Conservation (phyloP, 78 protist species). For the Dictyostelium discoideum region dicty_2.7 NC_007089.4:5949501-5950000, state of each 20-base stretch:
- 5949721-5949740: constrained; percentile 86
- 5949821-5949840: not conserved
- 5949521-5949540: constrained; percentile 92
- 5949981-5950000: constrained; percentile 82
- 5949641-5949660: constrained; percentile 88
- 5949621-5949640: constrained; percentile 88
- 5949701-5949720: constrained; percentile 88
- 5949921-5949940: constrained; percentile 88
- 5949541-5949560: constrained; percentile 93
- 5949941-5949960: constrained; percentile 96
- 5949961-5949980: constrained; percentile 93
- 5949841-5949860: not conserved
- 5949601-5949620: constrained; percentile 79
- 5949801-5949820: constrained; percentile 85
- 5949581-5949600: not conserved
- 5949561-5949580: constrained; percentile 66
- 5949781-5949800: constrained; percentile 85
- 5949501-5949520: constrained; percentile 93
- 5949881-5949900: not conserved
- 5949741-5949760: constrained; percentile 81
- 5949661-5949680: constrained; percentile 95
- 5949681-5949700: constrained; percentile 87
- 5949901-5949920: constrained; percentile 38
- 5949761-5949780: constrained; percentile 91
- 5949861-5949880: not conserved